phyloP scores from a whole-genome alignment of 2,329 filamentous ascomycete genomes.

The Beauveria varroae region DNA sequence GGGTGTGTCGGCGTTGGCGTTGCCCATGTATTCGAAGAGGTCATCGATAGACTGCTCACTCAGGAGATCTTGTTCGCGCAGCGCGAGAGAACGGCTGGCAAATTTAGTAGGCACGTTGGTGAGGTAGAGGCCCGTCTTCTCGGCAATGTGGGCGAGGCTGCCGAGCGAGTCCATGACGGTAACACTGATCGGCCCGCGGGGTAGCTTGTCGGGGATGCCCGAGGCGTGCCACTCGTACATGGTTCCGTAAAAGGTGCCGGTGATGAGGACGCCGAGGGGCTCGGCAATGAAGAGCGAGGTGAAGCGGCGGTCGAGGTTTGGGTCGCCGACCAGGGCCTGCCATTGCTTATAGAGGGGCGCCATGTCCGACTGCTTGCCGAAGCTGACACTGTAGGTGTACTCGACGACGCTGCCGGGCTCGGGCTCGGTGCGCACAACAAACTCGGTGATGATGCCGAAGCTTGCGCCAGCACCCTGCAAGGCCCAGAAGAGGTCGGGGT shows the following conservation, averaged over 20 bases:
- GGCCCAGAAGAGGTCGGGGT: constrained; percentile 49
- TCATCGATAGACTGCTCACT: constrained; percentile 34
- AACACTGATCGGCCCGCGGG: constrained; percentile 33
- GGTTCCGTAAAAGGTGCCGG: constrained; percentile 55
- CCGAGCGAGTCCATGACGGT: constrained; percentile 57
- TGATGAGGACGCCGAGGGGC: constrained; percentile 46
- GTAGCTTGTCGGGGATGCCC: constrained; percentile 41
- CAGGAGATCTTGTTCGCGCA: constrained; percentile 41
- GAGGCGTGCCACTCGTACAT: constrained; percentile 45
- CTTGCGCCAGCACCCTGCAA: constrained; percentile 48
- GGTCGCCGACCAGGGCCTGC: constrained; percentile 49
- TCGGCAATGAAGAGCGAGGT: constrained; percentile 48
- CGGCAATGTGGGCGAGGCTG: constrained; percentile 44
- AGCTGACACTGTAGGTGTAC: constrained; percentile 48
- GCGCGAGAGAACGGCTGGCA: constrained; percentile 50
- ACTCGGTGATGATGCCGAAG: constrained; percentile 51
- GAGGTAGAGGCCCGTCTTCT: constrained; percentile 40
- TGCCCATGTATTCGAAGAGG: constrained; percentile 48
- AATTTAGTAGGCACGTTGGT: constrained; percentile 43
- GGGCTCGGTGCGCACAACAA: constrained; percentile 47
- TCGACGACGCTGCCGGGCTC: constrained; percentile 49
- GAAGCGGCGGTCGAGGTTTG: constrained; percentile 50
- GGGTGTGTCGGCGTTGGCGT: constrained; percentile 39
- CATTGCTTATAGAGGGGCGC: constrained; percentile 46
- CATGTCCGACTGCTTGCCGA: constrained; percentile 40